Percentiles rank a stretch among this genome's conserved stretches.
These are phyloP conservation scores for Yarrowia sp. DNA, from an alignment of 805 yeast genomes.

Conservation along the genomic window DNA sequence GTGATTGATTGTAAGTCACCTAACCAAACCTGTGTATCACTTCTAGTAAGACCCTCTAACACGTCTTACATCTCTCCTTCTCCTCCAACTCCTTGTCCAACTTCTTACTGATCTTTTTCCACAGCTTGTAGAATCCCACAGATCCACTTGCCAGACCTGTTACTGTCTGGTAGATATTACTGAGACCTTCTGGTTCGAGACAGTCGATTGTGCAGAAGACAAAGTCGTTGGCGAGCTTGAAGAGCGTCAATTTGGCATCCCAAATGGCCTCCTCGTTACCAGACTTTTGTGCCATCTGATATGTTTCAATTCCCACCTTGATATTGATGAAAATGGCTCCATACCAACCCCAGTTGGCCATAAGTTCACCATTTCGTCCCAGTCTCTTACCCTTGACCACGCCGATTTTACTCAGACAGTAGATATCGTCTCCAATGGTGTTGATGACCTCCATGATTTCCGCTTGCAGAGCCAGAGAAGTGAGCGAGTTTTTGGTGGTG, in stretches of 20 bases:
- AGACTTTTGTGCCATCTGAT: background rate
- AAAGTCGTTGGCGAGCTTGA: conserved; percentile 34
- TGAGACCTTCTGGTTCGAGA: conserved; percentile 29
- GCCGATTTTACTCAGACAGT: conserved; percentile 34
- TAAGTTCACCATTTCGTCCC: conserved; percentile 30
- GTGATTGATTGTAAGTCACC: no score
- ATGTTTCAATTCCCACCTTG: background rate
- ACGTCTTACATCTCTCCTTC: background rate
- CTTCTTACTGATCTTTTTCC: conserved; percentile 24
- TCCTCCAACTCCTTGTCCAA: conserved; percentile 5
- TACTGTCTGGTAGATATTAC: conserved; percentile 31
- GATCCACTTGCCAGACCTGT: conserved; percentile 33
- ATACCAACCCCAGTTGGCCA: conserved; percentile 35
- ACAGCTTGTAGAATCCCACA: conserved; percentile 31
- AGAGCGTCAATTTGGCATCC: conserved; percentile 14
- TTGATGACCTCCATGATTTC: conserved; percentile 33
- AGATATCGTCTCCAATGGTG: conserved; percentile 35
- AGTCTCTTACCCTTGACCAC: conserved; percentile 28
- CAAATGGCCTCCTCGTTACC: background rate
- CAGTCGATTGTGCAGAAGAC: conserved; percentile 35
- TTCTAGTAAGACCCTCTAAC: no score
- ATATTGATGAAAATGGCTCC: conserved; percentile 30
- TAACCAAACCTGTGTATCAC: no score
- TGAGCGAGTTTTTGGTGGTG: background rate
- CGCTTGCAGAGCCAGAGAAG: background rate